Percentiles rank a stretch among this genome's conserved stretches.
Evolutionary conservation across 2,329 filamentous ascomycete species (phyloP).

Genomic region (Apiospora hydei): DNA sequence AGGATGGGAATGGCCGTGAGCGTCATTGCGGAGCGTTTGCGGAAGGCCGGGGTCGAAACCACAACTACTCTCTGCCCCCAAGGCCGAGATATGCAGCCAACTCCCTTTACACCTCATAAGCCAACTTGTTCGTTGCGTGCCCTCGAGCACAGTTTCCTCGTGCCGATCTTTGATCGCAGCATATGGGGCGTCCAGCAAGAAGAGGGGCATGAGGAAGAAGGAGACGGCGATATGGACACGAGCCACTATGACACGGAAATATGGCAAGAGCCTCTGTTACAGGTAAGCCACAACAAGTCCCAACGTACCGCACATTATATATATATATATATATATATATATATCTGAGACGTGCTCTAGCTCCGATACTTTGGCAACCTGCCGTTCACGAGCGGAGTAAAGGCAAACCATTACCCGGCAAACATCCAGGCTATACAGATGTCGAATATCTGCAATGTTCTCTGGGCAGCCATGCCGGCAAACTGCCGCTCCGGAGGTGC

Average conservation of each 20-base stretch:
- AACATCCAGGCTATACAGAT: slow-evolving; percentile 13
- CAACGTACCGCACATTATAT: not conserved
- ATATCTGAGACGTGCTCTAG: not conserved
- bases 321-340: too few relatives aligned
- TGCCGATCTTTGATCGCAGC: slow-evolving; percentile 9
- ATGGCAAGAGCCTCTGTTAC: not conserved
- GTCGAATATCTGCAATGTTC: slow-evolving; percentile 4
- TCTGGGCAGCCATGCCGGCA: slow-evolving; percentile 18
- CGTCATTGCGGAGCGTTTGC: slow-evolving; percentile 4
- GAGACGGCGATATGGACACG: not conserved
- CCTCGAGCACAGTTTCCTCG: not conserved
- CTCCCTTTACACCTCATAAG: not conserved
- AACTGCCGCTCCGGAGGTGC: slow-evolving; percentile 11
- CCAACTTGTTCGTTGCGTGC: not conserved
- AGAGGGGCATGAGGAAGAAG: not conserved
- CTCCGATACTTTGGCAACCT: slow-evolving; percentile 12
- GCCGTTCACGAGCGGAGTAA: slow-evolving; percentile 6
- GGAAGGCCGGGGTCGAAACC: not conserved
- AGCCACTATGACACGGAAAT: not conserved
- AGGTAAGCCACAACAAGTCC: not conserved
- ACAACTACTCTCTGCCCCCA: not conserved
- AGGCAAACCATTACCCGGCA: slow-evolving; percentile 12
- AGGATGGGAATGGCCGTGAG: slow-evolving; percentile 7
- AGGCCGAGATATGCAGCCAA: not conserved
- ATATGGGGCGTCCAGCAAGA: not conserved